Base-by-base conservation (phyloP, 1,284 basidiomycete genomes). In the Lentinus polychrous region DNA sequence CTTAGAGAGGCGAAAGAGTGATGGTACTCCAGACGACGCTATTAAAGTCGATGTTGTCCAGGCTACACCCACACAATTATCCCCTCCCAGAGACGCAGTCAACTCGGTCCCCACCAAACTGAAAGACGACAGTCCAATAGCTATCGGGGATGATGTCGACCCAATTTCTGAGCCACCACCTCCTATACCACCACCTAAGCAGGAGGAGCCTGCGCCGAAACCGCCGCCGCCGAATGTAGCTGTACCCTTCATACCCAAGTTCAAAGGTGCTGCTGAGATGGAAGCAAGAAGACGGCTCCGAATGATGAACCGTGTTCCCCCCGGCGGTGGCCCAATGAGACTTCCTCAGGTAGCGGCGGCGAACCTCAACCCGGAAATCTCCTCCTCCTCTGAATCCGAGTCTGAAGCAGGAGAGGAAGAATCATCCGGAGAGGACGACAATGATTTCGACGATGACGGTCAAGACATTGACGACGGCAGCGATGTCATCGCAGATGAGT, bases 191-290 rank as follows among this genome's bases (percentile, higher is more conserved):
- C 45, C 43, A 36, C 14, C 15, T 22, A 37, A 23, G 34, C 34
- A 18, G 7, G 48, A 50, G 12, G 43, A 47, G 11, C 31, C 24
- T 7, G 41, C 41, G 27, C 15, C 34, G 31, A 31, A 23, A 12
- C 53, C 46, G 4, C 48, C 49, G n/a, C 8, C 49, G 24, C 45
- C 27, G 17, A 39, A 48, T 44, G 27, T 59, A 47, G 38, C 57
- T 47, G 39, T 51, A 52, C 78, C 75, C 47, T 87, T 87, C 56
- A 70, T 84, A 24, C 86, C 85, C 12, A 83, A 77, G 49, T 87
- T 87, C 68, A 84, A 79, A 56, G 80, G 82, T 11, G 83, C 83
- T 0, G 86, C 78, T 27, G 86, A 90, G 61, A 87, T 89, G 84
- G 87, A 89, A 56, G 77, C 74, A 6, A 71, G 86, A 12, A 66